Percentiles rank a stretch among this genome's conserved stretches.
Evolutionary conservation across 1,284 basidiomycete species (phyloP).

Genomic region (Puccinia polysora): DNA sequence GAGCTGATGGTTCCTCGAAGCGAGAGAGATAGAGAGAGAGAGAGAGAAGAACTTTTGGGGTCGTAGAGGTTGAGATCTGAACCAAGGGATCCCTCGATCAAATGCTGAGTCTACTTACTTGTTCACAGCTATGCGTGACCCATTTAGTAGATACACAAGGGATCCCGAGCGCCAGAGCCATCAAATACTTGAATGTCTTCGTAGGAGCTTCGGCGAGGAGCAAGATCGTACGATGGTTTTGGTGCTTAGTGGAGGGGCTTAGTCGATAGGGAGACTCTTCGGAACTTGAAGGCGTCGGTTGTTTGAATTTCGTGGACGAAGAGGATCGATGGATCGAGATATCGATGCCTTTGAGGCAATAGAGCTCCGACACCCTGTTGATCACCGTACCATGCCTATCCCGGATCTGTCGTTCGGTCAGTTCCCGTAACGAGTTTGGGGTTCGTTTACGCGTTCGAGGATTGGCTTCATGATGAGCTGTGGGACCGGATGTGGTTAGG

Average conservation of each 20-base stretch:
- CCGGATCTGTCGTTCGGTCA: conserved; percentile 9
- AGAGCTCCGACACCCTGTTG: conserved; percentile 3
- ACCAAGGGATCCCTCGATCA: not conserved
- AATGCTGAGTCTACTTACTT: conserved; percentile 54
- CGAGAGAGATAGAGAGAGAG: no score
- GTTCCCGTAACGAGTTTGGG: not conserved
- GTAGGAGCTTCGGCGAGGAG: conserved; percentile 63
- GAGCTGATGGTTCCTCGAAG: conserved; percentile 25
- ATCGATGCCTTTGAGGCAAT: not conserved
- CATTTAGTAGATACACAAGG: conserved; percentile 70
- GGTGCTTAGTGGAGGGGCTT: conserved; percentile 23
- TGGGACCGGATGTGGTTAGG: not conserved
- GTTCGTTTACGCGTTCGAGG: not conserved
- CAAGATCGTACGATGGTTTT: conserved; percentile 61
- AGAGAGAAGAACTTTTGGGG: not conserved
- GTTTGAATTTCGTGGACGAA: not conserved
- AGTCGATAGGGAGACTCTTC: not conserved
- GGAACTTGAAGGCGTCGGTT: not conserved
- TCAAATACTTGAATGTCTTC: conserved; percentile 71
- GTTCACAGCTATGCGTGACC: conserved; percentile 52
- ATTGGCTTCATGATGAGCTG: not conserved
- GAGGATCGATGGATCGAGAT: not conserved
- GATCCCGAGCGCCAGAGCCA: conserved; percentile 75
- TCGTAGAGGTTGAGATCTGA: not conserved
- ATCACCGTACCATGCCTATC: conserved; percentile 1